A percentile compares a stretch with the other conserved stretches of the same genome.
phyloP scores from a whole-genome alignment of 192 early-diverging fungal species.

The Coemansia sp. region DNA sequence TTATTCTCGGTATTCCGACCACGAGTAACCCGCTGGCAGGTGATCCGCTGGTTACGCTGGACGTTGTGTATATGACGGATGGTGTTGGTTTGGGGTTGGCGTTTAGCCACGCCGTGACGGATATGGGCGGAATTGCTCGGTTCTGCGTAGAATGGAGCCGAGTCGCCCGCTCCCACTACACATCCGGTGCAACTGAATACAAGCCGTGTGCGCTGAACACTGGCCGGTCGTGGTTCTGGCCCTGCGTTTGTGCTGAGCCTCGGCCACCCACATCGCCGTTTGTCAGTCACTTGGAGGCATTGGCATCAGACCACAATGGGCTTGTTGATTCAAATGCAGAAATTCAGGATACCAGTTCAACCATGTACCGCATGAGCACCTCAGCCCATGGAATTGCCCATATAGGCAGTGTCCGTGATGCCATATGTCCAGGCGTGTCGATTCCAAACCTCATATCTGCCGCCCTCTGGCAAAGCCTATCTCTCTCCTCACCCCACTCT shows the following conservation, averaged over 20 bases:
- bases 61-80: constrained; percentile 30
- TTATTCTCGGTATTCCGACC: not conserved
- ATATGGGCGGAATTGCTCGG: constrained; percentile 6
- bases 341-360: not conserved
- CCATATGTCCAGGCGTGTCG: not conserved
- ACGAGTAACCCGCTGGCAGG: constrained; percentile 21
- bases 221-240: constrained; percentile 20
- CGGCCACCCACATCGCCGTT: not conserved
- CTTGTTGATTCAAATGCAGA: too few relatives aligned
- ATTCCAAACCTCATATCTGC: constrained; percentile 26
- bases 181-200: not conserved
- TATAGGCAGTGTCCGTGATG: not conserved
- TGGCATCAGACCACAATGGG: not conserved
- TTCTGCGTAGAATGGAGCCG: constrained; percentile 17
- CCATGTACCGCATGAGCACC: constrained; percentile 13
- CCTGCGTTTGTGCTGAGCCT: not conserved
- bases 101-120: constrained; percentile 23
- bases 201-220: not conserved
- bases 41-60: constrained; percentile 22
- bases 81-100: constrained; percentile 22
- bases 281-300: constrained; percentile 9
- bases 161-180: constrained; percentile 4
- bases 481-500: not conserved
- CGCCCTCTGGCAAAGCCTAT: constrained; percentile 13
- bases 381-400: not conserved